Base-by-base conservation (phyloP, 768 basidiomycete genomes). In the Strobilomyces echinocephalus region DNA sequence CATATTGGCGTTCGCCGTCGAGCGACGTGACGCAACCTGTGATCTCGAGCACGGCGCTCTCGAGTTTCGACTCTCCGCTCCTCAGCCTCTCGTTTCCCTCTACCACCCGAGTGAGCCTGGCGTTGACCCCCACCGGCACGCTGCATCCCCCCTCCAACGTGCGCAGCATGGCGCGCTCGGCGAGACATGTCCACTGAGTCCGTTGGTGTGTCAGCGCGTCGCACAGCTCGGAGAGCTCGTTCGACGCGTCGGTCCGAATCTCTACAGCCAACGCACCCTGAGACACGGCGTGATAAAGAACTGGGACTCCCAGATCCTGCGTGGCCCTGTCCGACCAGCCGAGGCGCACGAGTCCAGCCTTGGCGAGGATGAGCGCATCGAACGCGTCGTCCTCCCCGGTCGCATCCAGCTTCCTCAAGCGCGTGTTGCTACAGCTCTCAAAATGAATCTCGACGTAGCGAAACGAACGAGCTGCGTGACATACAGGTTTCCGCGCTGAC, bases 121-220 rank as follows among this genome's bases (percentile, higher is more conserved):
- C 84, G 47, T 77, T 74, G 28, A 91, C 85, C 4, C 95, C 95
- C 15, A 99, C 94, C 3, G 95, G 95, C 0, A 99, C 95, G 56
- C 91, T 94, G 72, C 97, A 99, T 24, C 97, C 97, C 28, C 97
- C 97, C 70, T 98, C 97, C 49, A 98, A 76, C 21, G 87, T 85
- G n/a, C 87, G 77, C 58, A 98, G 74, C 69, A 89, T 87, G 1
- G 87, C 89, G 14, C 97, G 82, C 71, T 99, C 97, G 2, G 93
- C 92, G 24, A 79, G 73, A 63, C 87, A 91, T 50, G 65, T 73
- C 85, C 85, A 91, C 44, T 83, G 77, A 0, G 92, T 93, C 66
- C 79, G 76, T 73, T 83, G 81, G 66, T 97, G 89, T 1, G 82
- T 90, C 44, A 94, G 68, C 24, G 74, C 75, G 33, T 77, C 72